These are phyloP conservation scores for Phytophthora pseudosyringae DNA, from an alignment of 352 stramenopile genomes.

Conservation along the genomic window DNA sequence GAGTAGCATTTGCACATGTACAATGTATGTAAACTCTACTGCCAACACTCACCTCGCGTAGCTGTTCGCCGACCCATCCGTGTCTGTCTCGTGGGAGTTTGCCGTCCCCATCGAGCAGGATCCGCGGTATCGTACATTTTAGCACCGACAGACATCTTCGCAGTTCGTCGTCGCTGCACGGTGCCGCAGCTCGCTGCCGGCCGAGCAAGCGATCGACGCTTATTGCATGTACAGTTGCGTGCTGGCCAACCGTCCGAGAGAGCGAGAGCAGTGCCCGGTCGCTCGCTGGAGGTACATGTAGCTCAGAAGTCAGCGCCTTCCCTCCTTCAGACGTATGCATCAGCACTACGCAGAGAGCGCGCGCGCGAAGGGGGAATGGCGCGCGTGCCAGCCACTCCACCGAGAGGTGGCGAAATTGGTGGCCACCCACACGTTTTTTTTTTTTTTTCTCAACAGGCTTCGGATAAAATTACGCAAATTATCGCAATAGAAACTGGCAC, in stretches of 20 bases:
- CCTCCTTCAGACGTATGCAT: neutral
- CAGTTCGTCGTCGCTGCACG: neutral
- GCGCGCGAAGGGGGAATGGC: neutral
- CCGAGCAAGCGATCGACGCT: too few species aligned
- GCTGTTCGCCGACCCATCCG: neutral
- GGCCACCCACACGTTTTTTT: conserved; percentile 2
- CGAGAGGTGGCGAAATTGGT: neutral
- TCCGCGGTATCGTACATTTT: neutral
- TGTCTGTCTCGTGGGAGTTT: neutral
- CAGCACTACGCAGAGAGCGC: conserved; percentile 3
- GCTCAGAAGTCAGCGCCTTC: neutral
- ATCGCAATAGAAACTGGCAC: conserved; percentile 8
- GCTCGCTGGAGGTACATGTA: neutral
- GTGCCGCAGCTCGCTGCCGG: too few species aligned
- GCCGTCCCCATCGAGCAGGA: neutral
- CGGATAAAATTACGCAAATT: conserved; percentile 21
- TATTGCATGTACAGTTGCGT: too few species aligned
- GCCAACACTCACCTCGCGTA: neutral
- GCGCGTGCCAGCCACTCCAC: conserved; percentile 2
- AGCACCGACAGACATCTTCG: neutral
- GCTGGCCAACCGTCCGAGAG: neutral
- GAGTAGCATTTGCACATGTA: neutral
- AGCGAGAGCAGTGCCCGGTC: neutral
- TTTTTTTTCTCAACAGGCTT: conserved; percentile 10
- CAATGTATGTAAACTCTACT: neutral